A percentile compares a stretch with the other conserved stretches of the same genome.
Conservation (phyloP, 495 filamentous ascomycete species). For the Aspergillus baeticus region DNA sequence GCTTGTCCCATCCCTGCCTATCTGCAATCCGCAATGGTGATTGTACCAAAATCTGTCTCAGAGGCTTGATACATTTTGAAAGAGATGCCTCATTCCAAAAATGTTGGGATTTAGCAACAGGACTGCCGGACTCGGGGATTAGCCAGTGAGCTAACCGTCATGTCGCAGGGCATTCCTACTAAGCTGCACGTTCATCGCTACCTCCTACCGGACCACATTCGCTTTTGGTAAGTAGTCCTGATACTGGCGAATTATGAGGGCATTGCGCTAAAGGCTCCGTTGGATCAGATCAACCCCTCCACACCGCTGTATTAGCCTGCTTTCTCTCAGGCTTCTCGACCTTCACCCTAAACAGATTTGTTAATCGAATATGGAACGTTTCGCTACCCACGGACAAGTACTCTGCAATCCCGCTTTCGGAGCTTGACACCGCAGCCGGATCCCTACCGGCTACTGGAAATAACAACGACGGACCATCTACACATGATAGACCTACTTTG, state of each 20-base stretch:
- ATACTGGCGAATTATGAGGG: not conserved
- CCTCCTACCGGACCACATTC: slow-evolving; percentile 39
- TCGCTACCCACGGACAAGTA: slow-evolving; percentile 19
- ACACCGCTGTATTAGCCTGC: slow-evolving; percentile 36
- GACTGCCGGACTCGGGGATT: too few relatives aligned
- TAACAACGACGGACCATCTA: slow-evolving; percentile 8
- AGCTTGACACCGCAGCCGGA: slow-evolving; percentile 14
- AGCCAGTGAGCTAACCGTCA: too few relatives aligned
- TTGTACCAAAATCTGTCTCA: too few relatives aligned
- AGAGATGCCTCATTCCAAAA: too few relatives aligned
- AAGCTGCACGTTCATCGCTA: slow-evolving; percentile 33
- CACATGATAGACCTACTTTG: not conserved
- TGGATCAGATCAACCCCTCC: slow-evolving; percentile 43
- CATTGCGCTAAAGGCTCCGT: not conserved
- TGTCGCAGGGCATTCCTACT: slow-evolving; percentile 34
- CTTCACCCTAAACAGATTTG: slow-evolving; percentile 32
- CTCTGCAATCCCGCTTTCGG: slow-evolving; percentile 22
- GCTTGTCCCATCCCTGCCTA: too few relatives aligned
- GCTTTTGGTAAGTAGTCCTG: slow-evolving; percentile 38
- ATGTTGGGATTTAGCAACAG: too few relatives aligned
- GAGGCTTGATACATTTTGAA: too few relatives aligned
- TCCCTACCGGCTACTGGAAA: slow-evolving; percentile 16
- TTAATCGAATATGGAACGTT: slow-evolving; percentile 14
- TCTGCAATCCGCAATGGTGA: not conserved
- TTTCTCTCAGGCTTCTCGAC: slow-evolving; percentile 34